Base-by-base conservation (phyloP, 805 yeast species). In the Ogataea trehaloabstinens region DNA sequence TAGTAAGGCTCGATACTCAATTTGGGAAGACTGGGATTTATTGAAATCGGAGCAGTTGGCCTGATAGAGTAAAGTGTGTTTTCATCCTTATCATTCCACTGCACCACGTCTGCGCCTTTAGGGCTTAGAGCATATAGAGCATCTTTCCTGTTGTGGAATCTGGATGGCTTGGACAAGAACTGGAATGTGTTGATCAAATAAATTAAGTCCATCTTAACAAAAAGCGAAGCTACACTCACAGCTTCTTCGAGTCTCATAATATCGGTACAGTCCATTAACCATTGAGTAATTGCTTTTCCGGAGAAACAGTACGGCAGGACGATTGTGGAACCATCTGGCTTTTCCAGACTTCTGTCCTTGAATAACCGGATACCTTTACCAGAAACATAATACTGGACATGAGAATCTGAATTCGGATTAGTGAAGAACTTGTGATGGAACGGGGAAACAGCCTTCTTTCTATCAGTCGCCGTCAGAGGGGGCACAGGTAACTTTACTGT, bases 261-360 rank as follows among this genome's bases (percentile, higher is more conserved):
- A 52, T 86, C 93, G 1, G 96, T 85, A 54, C 96, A 89, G 46
- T 91, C 98, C 77, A 83, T 71, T 5, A 91, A 53, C 95, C 96
- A 91, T 53, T 89, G 96, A 61, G 80, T 73, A 0, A 83, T 66
- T 0, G 93, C 83, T 50, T 84, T 84, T 0, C 96, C 95, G 2
- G 85, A 73, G 45, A 86, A 71, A 38, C 79, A 73, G 49, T 70
- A 71, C n/a, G 68, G 63, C 2, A 71, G 53, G 4, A 46, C 40
- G 42, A 73, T 70, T 5, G 51, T 48, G 38, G 22, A 34, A 11
- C 39, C 51, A 19, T 42, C 48, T 6, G 19, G 27, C 19, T 19
- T 35, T 24, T 40, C 40, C 12, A 52, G 27, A 4, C 36, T 21
- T 40, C 68, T 70, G 32, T 73, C 55, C 30, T 67, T 56, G 47